These are phyloP conservation scores for Maudiozyma saulgeensis DNA, from an alignment of 805 yeast species.

Conservation along the genomic window DNA sequence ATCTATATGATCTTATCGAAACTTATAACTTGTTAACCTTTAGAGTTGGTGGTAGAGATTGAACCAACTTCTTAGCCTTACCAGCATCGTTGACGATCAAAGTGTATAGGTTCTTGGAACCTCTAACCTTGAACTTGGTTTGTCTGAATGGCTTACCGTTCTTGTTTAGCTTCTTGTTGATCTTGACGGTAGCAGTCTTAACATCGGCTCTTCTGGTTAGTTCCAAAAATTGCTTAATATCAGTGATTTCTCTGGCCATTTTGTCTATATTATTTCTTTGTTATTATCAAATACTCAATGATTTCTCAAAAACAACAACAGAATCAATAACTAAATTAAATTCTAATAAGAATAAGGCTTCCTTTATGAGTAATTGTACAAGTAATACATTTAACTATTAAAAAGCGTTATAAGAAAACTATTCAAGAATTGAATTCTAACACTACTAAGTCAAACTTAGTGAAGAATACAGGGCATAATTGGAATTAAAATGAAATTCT, in stretches of 20 bases:
- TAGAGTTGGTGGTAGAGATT: conserved; percentile 92
- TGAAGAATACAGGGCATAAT: too few relatives aligned
- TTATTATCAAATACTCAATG: too few relatives aligned
- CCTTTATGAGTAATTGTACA: not conserved
- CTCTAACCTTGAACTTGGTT: conserved; percentile 99
- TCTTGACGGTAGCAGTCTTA: conserved; percentile 86
- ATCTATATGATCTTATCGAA: not conserved
- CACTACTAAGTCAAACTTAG: too few relatives aligned
- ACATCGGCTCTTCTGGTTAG: conserved; percentile 95
- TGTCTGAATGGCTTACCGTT: conserved; percentile 79
- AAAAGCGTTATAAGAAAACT: too few relatives aligned
- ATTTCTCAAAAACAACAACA: not conserved
- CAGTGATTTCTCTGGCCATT: conserved; percentile 68
- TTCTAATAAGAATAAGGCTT: not conserved
- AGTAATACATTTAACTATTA: not conserved
- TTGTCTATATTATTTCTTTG: not conserved
- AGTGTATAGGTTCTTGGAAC: conserved; percentile 89
- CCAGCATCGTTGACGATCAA: conserved; percentile 89
- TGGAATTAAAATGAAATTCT: too few relatives aligned
- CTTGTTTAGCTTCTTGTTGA: conserved; percentile 74
- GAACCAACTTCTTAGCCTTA: conserved; percentile 95
- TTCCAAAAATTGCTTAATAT: conserved; percentile 95
- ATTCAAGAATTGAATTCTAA: too few relatives aligned
- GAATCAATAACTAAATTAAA: too few relatives aligned
- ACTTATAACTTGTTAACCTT: conserved; percentile 46